Conservation (phyloP, 495 filamentous ascomycete genomes). For the Podospora didyma region DNA sequence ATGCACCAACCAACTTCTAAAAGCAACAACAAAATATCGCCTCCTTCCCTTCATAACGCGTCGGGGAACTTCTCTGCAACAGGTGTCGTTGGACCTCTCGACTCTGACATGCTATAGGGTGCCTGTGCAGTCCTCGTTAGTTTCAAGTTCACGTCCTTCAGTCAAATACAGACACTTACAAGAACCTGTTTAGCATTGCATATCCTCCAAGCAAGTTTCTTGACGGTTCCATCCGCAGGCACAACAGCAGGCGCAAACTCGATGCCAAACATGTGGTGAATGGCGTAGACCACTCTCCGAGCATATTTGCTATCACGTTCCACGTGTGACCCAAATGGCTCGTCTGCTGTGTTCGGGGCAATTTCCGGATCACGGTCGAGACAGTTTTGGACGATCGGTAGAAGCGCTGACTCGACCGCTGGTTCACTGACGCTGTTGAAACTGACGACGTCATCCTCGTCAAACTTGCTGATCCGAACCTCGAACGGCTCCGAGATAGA, state of each 20-base stretch:
- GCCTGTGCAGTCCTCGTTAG: slow-evolving; percentile 39
- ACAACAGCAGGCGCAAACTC: slow-evolving; percentile 94
- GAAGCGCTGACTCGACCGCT: slow-evolving; percentile 68
- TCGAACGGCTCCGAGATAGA: slow-evolving; percentile 92
- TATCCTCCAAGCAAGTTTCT: slow-evolving; percentile 89
- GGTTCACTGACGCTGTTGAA: slow-evolving; percentile 22
- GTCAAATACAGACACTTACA: slow-evolving; percentile 52
- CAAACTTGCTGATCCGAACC: slow-evolving; percentile 72
- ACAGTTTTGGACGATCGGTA: slow-evolving; percentile 84
- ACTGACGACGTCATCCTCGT: slow-evolving; percentile 56
- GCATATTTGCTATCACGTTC: slow-evolving; percentile 86
- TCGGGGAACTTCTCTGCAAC: slow-evolving; percentile 36
- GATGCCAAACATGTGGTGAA: slow-evolving; percentile 96
- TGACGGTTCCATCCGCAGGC: slow-evolving; percentile 85
- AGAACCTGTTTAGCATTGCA: slow-evolving; percentile 93
- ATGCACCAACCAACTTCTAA: neutral
- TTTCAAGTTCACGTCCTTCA: neutral
- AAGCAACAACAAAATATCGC: neutral
- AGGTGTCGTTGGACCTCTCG: slow-evolving; percentile 52
- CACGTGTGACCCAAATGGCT: slow-evolving; percentile 77
- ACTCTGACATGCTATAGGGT: slow-evolving; percentile 62
- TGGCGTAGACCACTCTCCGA: slow-evolving; percentile 84
- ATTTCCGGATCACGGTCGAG: slow-evolving; percentile 90
- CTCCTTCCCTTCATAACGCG: slow-evolving; percentile 5
- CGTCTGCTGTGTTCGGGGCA: slow-evolving; percentile 74